These are phyloP conservation scores for Bertia moriformis DNA, from an alignment of 2,329 filamentous ascomycete genomes.

Conservation along the genomic window DNA sequence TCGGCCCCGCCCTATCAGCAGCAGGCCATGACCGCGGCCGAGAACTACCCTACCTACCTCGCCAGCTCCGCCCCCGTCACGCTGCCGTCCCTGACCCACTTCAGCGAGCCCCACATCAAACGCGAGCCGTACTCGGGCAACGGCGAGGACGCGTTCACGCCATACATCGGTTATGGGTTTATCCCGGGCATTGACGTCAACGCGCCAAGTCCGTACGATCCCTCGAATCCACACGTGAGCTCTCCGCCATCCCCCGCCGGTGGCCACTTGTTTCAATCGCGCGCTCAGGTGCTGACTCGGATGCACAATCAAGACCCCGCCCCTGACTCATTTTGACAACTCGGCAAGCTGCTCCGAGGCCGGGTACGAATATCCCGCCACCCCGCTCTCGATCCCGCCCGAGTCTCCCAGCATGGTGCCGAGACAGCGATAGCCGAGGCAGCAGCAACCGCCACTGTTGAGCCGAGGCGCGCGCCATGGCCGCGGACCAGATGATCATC, in stretches of 20 bases:
- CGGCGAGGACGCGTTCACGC: constrained; percentile 46
- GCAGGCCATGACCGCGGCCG: constrained; percentile 32
- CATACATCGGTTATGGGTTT: constrained; percentile 55
- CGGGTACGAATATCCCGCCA: constrained; percentile 52
- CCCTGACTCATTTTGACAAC: constrained; percentile 60
- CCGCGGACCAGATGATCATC: too few species aligned
- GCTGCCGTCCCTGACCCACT: constrained; percentile 50
- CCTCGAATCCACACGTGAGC: constrained; percentile 62
- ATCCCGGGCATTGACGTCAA: constrained; percentile 51
- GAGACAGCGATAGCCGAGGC: constrained; percentile 5
- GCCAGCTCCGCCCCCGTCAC: constrained; percentile 34
- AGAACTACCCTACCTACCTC: constrained; percentile 41
- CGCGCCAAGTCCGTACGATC: constrained; percentile 45
- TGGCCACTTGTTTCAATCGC: constrained; percentile 8
- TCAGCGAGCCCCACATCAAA: constrained; percentile 53
- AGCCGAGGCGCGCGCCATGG: background rate
- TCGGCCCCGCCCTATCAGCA: constrained; percentile 34
- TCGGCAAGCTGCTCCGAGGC: constrained; percentile 48
- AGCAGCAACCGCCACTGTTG: background rate
- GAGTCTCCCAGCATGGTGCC: constrained; percentile 43
- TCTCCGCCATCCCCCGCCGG: constrained; percentile 7
- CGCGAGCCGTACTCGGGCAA: constrained; percentile 40
- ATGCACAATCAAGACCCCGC: constrained; percentile 47
- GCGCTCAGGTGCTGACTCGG: constrained; percentile 37
- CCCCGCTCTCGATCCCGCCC: constrained; percentile 56